Base-by-base conservation (phyloP, 148 eudicot genomes). In the Camellia sinensis region DNA sequence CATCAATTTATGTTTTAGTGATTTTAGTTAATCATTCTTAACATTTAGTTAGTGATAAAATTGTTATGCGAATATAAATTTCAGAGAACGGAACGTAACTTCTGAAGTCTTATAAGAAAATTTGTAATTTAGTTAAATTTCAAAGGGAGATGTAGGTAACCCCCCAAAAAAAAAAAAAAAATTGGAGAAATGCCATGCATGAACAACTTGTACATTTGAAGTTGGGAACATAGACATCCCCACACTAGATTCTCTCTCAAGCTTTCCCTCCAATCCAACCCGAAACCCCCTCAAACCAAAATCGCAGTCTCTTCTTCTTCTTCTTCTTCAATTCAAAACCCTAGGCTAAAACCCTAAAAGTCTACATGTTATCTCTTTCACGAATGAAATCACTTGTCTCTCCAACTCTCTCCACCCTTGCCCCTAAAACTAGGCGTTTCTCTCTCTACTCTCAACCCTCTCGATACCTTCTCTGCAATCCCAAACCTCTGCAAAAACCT, bases 341-440 rank as follows among this genome's bases (percentile, higher is more conserved):
- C 53, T 61, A 45, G 6, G 1, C 57, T 48, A 74, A 56, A 29
- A 29, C 37, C 37, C 18, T 65, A 48, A 15, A 76, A 48, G 22
- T 22, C 44, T 68, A 21, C 62, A 80, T 81, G 84, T 13, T 56
- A 17, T 46, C 65, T 72, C 46, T 85, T 52, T 60, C 86, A 1
- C 82, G 74, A 75, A 86, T 91, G 90, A 83, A 89, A 66, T 82
- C 92, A 63, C 77, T 84, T 63, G n/a, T 84, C 71, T 63, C 82
- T 15, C 82, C 80, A 2, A 19, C 80, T 46, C 56, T 85, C 78
- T 82, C 88, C 15, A 52, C 74, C 80, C 73, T 83, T 46, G n/a
- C 79, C 41, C 68, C 84, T 45, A 70, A 64, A 54, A 67, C 79
- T 65, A 52, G 56, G 44, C 75, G 74, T 79, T 68, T 78, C 43